Base-by-base conservation (phyloP, 177 flowering plant species). In the Vitis hybrid region DNA sequence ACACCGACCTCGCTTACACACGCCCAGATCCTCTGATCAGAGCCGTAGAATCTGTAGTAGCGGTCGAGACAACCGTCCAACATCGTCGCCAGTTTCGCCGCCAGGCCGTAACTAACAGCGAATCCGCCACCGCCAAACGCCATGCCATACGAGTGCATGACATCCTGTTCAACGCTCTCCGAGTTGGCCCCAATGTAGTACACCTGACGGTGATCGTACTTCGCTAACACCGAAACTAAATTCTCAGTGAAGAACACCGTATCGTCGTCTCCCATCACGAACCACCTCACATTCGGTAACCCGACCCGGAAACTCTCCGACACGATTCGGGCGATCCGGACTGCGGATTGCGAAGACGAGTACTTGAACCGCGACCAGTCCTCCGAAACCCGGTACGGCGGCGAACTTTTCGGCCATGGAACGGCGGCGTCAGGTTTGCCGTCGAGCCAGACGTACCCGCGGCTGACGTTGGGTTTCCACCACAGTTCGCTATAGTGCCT, bases 121-220 rank as follows among this genome's bases (percentile, higher is more conserved):
- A 87, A 84, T 3, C 93, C 93, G 0, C 89, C 92, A 13, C 93
- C 93, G 15, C 93, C 93, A 63, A 85, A 89, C 15, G 85, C 93
- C 88, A 86, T 89, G 1, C 65, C 86, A 66, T 81, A 87, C 55
- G 84, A 68, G 60, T 85, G 89, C 81, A 79, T 69, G 71, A 69
- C 75, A 58, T 87, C 78, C 51, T 85, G 89, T 76, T 85, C 89
- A 54, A 87, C 88, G 55, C 91, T 87, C 84, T 89, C 93, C 30
- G 88, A 84, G 64, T 74, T 74, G 5, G 83, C 85, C 0, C 93
- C 93, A 9, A 89, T 72, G 65, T 87, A 89, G 62, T 75, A 78
- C 91, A 84, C 80, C 78, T 75, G 69, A 9, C 73, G 49, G 72
- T 87, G 88, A 70, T 87, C 93, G 66, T 87, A 87, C 68, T 54